Conservation (phyloP, 306 rosid species). For the Biancaea sappan region DNA sequence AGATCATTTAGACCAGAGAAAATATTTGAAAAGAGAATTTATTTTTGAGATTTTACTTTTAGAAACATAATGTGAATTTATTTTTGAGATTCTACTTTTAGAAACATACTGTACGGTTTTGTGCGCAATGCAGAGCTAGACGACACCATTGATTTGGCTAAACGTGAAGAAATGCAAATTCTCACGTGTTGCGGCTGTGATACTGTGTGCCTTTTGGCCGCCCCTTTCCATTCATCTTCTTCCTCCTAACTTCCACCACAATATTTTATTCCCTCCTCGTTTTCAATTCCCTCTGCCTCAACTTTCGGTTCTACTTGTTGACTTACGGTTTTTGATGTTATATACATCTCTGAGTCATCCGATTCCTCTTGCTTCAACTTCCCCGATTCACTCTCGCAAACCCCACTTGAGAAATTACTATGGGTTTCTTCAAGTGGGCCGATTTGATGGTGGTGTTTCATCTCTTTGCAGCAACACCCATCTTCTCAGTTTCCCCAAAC, state of each 20-base stretch:
- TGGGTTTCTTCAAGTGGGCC: constrained; percentile 40
- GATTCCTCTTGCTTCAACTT: constrained; percentile 11
- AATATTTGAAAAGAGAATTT: too few relatives aligned
- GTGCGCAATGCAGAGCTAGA: too few relatives aligned
- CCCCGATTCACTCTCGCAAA: neutral
- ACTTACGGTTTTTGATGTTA: neutral
- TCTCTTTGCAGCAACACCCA: constrained; percentile 11
- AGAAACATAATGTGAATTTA: too few relatives aligned
- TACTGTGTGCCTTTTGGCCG: neutral
- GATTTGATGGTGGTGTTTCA: constrained; percentile 27
- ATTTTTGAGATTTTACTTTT: too few relatives aligned
- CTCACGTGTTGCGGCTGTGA: constrained; percentile 17
- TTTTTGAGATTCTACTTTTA: too few relatives aligned
- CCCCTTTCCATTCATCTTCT: neutral
- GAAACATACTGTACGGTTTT: neutral
- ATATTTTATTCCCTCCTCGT: constrained; percentile 14
- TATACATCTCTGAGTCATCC: neutral
- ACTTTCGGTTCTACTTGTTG: neutral
- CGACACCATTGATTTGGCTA: neutral
- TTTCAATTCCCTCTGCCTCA: neutral
- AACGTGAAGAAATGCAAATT: constrained; percentile 2
- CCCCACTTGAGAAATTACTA: constrained; percentile 23
- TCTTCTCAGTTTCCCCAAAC: constrained; percentile 44
- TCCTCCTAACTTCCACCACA: neutral
- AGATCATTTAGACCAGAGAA: too few relatives aligned